These are phyloP conservation scores for Ramichloridium luteum DNA, from an alignment of 2,329 filamentous ascomycete species.

Conservation along the genomic window DNA sequence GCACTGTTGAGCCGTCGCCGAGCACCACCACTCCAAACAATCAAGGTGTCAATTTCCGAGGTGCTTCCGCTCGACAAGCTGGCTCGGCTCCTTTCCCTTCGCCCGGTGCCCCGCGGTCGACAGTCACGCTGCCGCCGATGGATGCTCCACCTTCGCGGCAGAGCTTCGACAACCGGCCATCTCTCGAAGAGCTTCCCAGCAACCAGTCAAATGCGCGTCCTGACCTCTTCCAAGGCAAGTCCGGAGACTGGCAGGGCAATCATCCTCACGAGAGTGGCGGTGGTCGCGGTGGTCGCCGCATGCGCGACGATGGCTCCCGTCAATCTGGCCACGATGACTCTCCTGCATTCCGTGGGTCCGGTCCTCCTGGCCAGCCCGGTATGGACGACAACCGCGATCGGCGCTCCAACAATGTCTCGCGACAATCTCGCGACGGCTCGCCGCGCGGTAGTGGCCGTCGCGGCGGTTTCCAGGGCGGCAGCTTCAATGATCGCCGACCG, in stretches of 20 bases:
- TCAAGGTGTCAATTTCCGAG: constrained; percentile 22
- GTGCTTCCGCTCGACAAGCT: constrained; percentile 19
- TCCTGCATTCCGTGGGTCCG: too few relatives aligned
- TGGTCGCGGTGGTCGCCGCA: too few relatives aligned
- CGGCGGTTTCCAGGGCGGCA: too few relatives aligned
- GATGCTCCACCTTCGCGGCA: constrained; percentile 9
- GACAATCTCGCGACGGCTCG: too few relatives aligned
- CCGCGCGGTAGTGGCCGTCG: too few relatives aligned
- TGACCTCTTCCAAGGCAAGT: constrained; percentile 15
- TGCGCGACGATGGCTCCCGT: too few relatives aligned
- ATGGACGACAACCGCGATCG: too few relatives aligned
- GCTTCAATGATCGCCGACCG: too few relatives aligned
- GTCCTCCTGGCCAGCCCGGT: too few relatives aligned
- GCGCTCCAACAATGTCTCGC: too few relatives aligned
- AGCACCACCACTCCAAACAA: constrained; percentile 17
- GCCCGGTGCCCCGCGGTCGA: constrained; percentile 4
- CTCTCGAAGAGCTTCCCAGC: constrained; percentile 7
- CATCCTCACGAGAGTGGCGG: background rate
- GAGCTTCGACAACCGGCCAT: constrained; percentile 3
- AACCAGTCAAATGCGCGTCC: constrained; percentile 3
- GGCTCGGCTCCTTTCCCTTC: constrained; percentile 12
- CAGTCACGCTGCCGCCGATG: constrained; percentile 12
- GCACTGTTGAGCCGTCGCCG: constrained; percentile 13
- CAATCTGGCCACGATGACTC: too few relatives aligned
- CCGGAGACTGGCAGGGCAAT: constrained; percentile 10